Evolutionary conservation across 768 basidiomycete genomes (phyloP), one percentile per base, ranked within the genome.

Genomic region (Xerocomellus intermedius): DNA sequence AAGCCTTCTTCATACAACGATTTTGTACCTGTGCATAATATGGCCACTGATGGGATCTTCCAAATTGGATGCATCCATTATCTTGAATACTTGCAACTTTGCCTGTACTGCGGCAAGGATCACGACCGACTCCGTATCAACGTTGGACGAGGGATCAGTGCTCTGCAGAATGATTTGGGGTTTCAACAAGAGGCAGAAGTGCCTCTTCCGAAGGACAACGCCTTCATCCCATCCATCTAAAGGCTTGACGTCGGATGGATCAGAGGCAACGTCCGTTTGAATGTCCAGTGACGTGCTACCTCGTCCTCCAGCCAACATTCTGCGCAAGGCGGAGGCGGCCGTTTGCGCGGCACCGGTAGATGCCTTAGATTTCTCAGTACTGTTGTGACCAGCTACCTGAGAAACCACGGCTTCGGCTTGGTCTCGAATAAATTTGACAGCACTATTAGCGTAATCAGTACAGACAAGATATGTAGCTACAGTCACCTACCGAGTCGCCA

Each of bases 121-220:
- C 46, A 90, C 81, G 30, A 84, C 82, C 2, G 86, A 79, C 52
- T 82, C 82, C 14, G 44, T 24, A n/a, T 52, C 48, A 30, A 76
- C 71, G 32, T 61, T 57, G 6, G 68, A 50, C 12, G 64, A 71
- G 43, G 69, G 67, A 17, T 76, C 68, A 37, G 86, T 82, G 56
- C 85, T 89, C 19, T 82, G 78, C 26, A 97, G 73, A 10, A 93
- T 84, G 48, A 98, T 82, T 66, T 98, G 95, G 13, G 95, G 94
- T 64, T 94, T 94, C 55, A 96, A 74, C 33, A 98, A 78, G n/a
- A 94, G 77, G 65, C 90, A 89, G 68, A 89, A 88, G 65, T 94
- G 83, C 39, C 84, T 83, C 61, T 88, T 88, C 48, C 75, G 74
- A 30, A 88, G 74, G 28, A 84, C 80, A 44, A 90, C 84, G 1